Evolutionary conservation across 2,329 filamentous ascomycete species (phyloP).

Genomic region (Elsinoe perseae): DNA sequence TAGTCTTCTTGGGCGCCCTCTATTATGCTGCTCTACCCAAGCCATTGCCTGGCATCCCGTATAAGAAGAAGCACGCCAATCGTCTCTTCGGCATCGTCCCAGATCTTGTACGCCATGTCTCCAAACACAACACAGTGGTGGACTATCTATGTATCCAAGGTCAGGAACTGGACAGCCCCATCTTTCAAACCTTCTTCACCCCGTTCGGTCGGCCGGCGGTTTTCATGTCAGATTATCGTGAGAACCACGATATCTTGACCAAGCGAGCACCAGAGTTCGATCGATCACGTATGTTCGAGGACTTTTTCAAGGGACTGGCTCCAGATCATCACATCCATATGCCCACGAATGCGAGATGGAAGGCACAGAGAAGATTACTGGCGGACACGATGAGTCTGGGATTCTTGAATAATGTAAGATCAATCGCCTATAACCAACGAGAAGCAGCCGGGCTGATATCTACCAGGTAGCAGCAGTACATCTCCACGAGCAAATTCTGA

Average conservation of each 20-base stretch:
- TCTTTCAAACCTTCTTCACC: conserved; percentile 43
- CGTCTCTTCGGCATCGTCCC: conserved; percentile 39
- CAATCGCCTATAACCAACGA: not conserved
- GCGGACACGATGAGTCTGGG: conserved; percentile 25
- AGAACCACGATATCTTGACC: conserved; percentile 40
- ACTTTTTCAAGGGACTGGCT: conserved; percentile 22
- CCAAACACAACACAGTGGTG: not conserved
- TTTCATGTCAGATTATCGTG: conserved; percentile 37
- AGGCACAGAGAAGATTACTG: conserved; percentile 24
- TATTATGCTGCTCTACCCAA: conserved; percentile 32
- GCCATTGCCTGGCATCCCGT: conserved; percentile 42
- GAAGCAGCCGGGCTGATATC: not conserved
- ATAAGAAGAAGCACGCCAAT: conserved; percentile 33
- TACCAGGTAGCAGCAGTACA: conserved; percentile 23
- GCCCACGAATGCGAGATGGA: conserved; percentile 21
- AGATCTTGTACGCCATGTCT: conserved; percentile 33
- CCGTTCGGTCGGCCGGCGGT: conserved; percentile 40
- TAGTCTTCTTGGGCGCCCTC: conserved; percentile 14
- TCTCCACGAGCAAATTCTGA: conserved; percentile 22
- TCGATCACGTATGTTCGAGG: conserved; percentile 31
- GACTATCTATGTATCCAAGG: conserved; percentile 19
- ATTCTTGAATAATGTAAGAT: conserved; percentile 23
- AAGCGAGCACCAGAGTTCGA: conserved; percentile 42
- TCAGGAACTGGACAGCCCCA: conserved; percentile 30
- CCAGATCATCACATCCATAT: conserved; percentile 24